Conservation (phyloP, 257 asterid genomes). For the Capsicum pubescens region DNA sequence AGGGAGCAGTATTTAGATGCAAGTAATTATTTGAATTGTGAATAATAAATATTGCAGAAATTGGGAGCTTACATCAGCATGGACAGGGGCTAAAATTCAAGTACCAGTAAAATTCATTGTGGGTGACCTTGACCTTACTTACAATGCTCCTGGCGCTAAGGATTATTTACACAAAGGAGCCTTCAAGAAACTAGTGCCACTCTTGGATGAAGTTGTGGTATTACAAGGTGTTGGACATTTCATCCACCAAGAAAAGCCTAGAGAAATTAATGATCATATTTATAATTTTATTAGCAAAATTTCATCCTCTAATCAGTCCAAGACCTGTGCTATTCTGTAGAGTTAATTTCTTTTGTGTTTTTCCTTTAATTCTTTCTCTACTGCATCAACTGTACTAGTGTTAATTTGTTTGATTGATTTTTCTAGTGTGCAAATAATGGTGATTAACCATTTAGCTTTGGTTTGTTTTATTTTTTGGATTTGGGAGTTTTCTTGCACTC, state of each 20-base stretch:
- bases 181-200: conserved; percentile 62
- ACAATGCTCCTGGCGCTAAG: conserved; percentile 60
- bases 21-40: background rate
- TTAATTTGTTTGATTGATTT: background rate
- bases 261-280: conserved; percentile 61
- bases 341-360: background rate
- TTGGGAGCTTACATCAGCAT: conserved; percentile 74
- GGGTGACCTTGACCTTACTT: conserved; percentile 71
- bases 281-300: conserved; percentile 46
- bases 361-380: background rate
- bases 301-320: conserved; percentile 27
- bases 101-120: conserved; percentile 71
- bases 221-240: conserved; percentile 72
- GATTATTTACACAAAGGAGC: conserved; percentile 76
- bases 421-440: background rate
- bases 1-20: too few relatives aligned
- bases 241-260: conserved; percentile 64
- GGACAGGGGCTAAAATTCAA: conserved; percentile 56
- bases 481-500: conserved; percentile 20
- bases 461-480: conserved; percentile 4
- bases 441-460: background rate
- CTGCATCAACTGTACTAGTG: background rate
- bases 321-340: background rate
- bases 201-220: conserved; percentile 63
- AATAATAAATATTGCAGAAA: conserved; percentile 46